These are phyloP conservation scores for Betula pendula DNA, from an alignment of 306 rosid species.

Conservation along the genomic window DNA sequence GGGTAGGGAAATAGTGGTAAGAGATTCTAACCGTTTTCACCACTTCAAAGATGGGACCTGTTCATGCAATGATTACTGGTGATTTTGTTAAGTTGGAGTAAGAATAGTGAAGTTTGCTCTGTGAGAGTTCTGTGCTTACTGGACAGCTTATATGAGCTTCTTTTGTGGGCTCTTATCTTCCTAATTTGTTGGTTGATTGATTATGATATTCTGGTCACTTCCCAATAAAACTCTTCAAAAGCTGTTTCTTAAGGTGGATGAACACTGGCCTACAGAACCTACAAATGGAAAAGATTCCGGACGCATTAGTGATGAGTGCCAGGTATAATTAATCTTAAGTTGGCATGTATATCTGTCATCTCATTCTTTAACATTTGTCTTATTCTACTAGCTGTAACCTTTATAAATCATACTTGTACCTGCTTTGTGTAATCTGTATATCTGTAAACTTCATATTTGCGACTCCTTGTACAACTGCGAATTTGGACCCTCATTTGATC, in stretches of 20 bases:
- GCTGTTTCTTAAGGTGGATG: background rate
- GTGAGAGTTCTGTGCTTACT: background rate
- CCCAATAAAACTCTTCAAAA: background rate
- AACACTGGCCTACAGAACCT: background rate
- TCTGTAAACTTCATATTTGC: background rate
- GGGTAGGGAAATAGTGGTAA: constrained; percentile 58
- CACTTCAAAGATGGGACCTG: constrained; percentile 61
- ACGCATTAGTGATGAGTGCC: background rate
- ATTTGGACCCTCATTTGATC: background rate
- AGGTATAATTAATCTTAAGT: background rate
- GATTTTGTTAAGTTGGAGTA: background rate
- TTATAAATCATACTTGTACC: background rate
- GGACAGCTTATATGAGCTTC: background rate
- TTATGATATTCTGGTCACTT: background rate
- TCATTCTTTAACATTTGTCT: background rate
- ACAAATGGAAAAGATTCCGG: background rate
- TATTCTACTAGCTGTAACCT: background rate
- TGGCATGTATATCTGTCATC: background rate
- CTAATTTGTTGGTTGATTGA: background rate
- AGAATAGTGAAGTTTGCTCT: background rate
- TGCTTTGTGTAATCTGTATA: background rate
- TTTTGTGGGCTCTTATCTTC: background rate
- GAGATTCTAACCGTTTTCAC: constrained; percentile 71
- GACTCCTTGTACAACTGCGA: background rate
- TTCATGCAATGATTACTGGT: constrained; percentile 73